Percentiles rank a stretch among this genome's conserved stretches.
These are phyloP conservation scores for Phytophthora quininea DNA, from an alignment of 352 stramenopile species.

Conservation along the genomic window DNA sequence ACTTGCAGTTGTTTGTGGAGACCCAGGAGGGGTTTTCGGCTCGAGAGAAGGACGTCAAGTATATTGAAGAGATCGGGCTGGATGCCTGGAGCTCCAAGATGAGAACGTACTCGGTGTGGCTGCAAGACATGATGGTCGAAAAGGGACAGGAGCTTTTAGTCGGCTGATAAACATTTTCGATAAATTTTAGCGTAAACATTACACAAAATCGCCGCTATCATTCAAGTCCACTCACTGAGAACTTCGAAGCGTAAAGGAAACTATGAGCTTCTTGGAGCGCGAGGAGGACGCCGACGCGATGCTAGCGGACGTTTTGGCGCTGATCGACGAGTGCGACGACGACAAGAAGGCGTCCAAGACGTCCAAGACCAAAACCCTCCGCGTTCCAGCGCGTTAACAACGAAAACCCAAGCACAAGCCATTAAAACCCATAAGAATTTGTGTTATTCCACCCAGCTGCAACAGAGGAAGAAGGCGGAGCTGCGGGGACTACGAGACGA, in stretches of 20 bases:
- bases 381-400: background rate
- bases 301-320: conserved; percentile 41
- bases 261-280: conserved; percentile 33
- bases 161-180: too few species aligned
- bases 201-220: too few species aligned
- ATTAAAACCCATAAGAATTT: conserved; percentile 25
- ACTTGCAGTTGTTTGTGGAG: conserved; percentile 17
- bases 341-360: conserved; percentile 1
- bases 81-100: conserved; percentile 12
- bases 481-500: conserved; percentile 31
- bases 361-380: conserved; percentile 2
- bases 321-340: conserved; percentile 41
- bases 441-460: conserved; percentile 35
- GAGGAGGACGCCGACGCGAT: conserved; percentile 40
- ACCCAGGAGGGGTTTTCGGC: background rate
- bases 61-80: conserved; percentile 1
- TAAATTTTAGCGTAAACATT: too few species aligned
- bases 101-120: background rate
- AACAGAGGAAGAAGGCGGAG: conserved; percentile 41
- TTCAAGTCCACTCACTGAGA: too few species aligned
- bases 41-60: background rate
- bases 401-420: conserved; percentile 4
- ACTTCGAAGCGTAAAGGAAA: background rate
- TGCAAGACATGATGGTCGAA: too few species aligned
- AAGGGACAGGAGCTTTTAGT: too few species aligned